Base-by-base conservation (phyloP, 2,329 filamentous ascomycete species). In the Pseudomassariella vexata region DNA sequence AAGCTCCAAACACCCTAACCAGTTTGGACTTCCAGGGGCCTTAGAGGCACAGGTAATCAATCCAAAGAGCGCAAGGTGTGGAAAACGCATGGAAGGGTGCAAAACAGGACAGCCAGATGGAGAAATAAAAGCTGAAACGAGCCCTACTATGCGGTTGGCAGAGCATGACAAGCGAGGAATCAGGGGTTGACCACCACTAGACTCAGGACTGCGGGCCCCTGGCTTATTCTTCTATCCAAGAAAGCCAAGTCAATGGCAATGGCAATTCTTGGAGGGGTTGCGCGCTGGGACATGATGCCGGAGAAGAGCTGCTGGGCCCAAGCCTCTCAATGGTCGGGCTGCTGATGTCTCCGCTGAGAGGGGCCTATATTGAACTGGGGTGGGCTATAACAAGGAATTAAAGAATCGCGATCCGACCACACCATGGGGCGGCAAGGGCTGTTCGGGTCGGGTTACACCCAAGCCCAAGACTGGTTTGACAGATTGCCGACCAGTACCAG, bases 121-220 rank as follows among this genome's bases (percentile, higher is more conserved):
- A 57, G 50, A 55, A 50, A 48, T 45, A 52, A 49, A 57, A 57
- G 52, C 47, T 66, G 63, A 66, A 66, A 67, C 63, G 53, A 53
- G 50, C 49, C 51, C 51, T 57, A 55, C 58, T 56, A 62, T 62
- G 59, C 59, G 53, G 52, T 48, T 55, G 59, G 50, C 56, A 50
- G 44, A 55, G 53, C 55, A 61, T 58, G 49, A 55, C 55, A 55
- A 57, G 51, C 53, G 46, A 56, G 8, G 12, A 10, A 51, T 50
- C 45, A 48, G 46, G 50, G 44, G 48, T 41, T 44, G 49, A 37
- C 45, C 52, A n/a, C 42, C 44, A 47, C 42, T 44, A 45, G 38
- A 44, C 45, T 48, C 48, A 42, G 37, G 44, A 44, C 43, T 45
- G 45, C 42, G 28, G 31, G 40, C 42, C 49, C 49, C 48, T 52